These are phyloP conservation scores for Purpureocillium lavendulum DNA, from an alignment of 2,329 filamentous ascomycete species.

Conservation along the genomic window DNA sequence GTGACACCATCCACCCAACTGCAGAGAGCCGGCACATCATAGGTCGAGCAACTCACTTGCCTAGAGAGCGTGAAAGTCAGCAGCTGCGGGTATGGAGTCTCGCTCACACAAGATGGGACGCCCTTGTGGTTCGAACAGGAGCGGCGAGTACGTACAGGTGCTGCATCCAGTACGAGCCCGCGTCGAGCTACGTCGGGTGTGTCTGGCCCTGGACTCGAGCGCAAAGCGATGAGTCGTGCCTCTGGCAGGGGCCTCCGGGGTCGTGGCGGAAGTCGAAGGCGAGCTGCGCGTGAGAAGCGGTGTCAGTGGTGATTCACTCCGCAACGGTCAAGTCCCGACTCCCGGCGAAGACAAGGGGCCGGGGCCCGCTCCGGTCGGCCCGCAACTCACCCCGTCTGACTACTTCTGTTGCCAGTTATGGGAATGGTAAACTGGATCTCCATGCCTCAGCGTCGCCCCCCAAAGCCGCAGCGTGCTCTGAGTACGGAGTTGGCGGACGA, in stretches of 20 bases:
- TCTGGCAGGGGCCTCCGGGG: slow-evolving; percentile 8
- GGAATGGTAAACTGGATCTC: slow-evolving; percentile 30
- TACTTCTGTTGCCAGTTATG: slow-evolving; percentile 13
- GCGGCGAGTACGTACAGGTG: slow-evolving; percentile 22
- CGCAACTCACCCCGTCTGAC: not conserved
- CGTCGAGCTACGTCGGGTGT: slow-evolving; percentile 28
- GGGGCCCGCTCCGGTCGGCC: not conserved
- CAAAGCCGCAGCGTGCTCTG: not conserved
- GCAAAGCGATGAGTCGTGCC: slow-evolving; percentile 27
- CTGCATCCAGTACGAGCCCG: slow-evolving; percentile 28
- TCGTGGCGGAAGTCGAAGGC: slow-evolving; percentile 3
- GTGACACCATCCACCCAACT: not conserved
- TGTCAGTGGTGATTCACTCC: not conserved
- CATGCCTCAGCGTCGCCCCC: slow-evolving; percentile 13
- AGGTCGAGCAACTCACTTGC: slow-evolving; percentile 20
- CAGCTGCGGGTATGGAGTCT: not conserved
- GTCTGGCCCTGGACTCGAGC: slow-evolving; percentile 25
- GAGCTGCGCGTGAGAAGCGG: not conserved
- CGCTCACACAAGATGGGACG: not conserved
- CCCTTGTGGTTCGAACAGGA: not conserved
- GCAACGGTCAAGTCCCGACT: not conserved
- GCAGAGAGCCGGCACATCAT: too few species aligned
- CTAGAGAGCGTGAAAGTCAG: slow-evolving; percentile 10
- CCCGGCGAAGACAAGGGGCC: not conserved
- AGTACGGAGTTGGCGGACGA: not conserved